Conservation (phyloP, 2,329 filamentous ascomycete genomes). For the Aspergillus brasiliensis region DNA sequence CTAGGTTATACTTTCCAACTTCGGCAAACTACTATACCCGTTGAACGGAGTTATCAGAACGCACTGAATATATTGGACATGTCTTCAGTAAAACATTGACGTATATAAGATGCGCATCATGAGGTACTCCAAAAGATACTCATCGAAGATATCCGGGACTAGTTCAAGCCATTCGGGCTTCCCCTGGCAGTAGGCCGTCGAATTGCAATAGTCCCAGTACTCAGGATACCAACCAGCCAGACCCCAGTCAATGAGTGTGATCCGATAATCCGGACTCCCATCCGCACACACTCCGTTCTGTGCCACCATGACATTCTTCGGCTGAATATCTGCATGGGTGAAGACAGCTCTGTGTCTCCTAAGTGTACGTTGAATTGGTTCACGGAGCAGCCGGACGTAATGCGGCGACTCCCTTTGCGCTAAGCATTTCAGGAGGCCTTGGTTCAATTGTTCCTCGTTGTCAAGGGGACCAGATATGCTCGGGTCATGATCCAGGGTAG, state of each 20-base stretch:
- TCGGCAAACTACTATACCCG: too few relatives aligned
- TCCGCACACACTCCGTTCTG: constrained; percentile 6
- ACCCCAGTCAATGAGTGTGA: constrained; percentile 19
- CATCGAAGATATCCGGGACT: constrained; percentile 15
- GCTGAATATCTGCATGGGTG: constrained; percentile 20
- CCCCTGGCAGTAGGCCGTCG: constrained; percentile 15
- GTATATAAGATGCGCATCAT: constrained; percentile 11
- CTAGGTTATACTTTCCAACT: too few relatives aligned
- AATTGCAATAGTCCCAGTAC: constrained; percentile 23
- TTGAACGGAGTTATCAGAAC: too few relatives aligned
- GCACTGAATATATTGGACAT: too few relatives aligned
- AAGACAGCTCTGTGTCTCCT: constrained; percentile 18
- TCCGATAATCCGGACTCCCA: constrained; percentile 6
- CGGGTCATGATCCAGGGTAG: constrained; percentile 14
- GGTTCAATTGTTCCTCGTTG: constrained; percentile 19
- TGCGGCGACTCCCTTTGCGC: constrained; percentile 14
- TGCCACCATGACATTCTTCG: constrained; percentile 22
- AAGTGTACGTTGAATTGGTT: constrained; percentile 20
- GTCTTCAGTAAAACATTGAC: constrained; percentile 15
- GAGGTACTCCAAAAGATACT: constrained; percentile 18
- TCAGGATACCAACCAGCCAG: constrained; percentile 21
- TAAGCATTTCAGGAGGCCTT: constrained; percentile 11
- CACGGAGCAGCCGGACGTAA: constrained; percentile 17
- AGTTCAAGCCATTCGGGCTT: constrained; percentile 20
- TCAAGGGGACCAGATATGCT: constrained; percentile 22